Evolutionary conservation across 2,329 filamentous ascomycete species (phyloP).

Genomic region (Aspergillus oerlinghausenensis): DNA sequence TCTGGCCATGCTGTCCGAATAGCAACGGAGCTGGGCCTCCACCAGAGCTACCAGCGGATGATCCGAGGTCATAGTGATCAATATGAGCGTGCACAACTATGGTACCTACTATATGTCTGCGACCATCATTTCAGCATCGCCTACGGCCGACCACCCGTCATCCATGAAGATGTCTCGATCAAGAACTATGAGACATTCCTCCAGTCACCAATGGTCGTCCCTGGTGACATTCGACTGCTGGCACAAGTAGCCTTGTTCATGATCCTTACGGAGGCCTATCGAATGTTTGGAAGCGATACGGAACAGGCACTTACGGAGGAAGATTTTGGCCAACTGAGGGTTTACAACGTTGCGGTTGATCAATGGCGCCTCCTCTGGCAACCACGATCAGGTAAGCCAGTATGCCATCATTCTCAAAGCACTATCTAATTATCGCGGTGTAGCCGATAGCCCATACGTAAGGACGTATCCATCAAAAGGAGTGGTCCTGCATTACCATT

Average conservation of each 20-base stretch:
- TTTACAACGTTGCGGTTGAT: constrained; percentile 47
- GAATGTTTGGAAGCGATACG: constrained; percentile 54
- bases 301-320: constrained; percentile 49
- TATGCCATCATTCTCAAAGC: not conserved
- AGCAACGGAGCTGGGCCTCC: constrained; percentile 54
- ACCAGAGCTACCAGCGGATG: constrained; percentile 50
- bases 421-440: not conserved
- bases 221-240: constrained; percentile 53
- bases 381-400: constrained; percentile 38
- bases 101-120: constrained; percentile 62
- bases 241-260: constrained; percentile 57
- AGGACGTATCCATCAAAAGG: constrained; percentile 48
- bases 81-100: constrained; percentile 54
- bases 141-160: constrained; percentile 56
- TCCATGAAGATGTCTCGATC: constrained; percentile 55
- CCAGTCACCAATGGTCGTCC: constrained; percentile 47
- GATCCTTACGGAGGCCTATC: constrained; percentile 54
- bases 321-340: constrained; percentile 47
- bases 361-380: constrained; percentile 50
- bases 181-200: constrained; percentile 56
- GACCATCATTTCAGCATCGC: constrained; percentile 63
- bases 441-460: constrained; percentile 43
- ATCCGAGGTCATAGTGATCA: constrained; percentile 46
- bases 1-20: constrained; percentile 56
- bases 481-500: constrained; percentile 50